Evolutionary conservation across 176 grass and related monocot genomes (phyloP).

Genomic region (Juncus effusus): DNA sequence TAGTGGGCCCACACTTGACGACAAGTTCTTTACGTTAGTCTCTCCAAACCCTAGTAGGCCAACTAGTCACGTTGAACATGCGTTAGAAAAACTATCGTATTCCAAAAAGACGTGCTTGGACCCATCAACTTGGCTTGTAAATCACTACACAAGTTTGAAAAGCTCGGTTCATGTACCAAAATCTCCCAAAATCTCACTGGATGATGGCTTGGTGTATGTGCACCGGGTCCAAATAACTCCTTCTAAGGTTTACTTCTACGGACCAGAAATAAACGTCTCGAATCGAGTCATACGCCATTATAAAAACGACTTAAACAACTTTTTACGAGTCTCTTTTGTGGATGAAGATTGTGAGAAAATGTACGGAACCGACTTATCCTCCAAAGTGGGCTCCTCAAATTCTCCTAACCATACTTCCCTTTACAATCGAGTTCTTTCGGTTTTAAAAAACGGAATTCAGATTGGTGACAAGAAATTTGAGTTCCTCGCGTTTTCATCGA

Average conservation of each 20-base stretch:
- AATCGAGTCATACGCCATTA: slow-evolving; percentile 73
- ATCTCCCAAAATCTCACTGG: slow-evolving; percentile 42
- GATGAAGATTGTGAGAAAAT: slow-evolving; percentile 84
- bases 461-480: slow-evolving; percentile 76
- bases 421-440: slow-evolving; percentile 58
- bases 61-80: slow-evolving; percentile 47
- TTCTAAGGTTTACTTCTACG: slow-evolving; percentile 81
- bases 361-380: slow-evolving; percentile 62
- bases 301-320: slow-evolving; percentile 52
- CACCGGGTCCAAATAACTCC: slow-evolving; percentile 84
- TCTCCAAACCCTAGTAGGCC: slow-evolving; percentile 24
- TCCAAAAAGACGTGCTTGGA: slow-evolving; percentile 62
- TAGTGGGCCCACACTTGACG: slow-evolving; percentile 63
- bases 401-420: slow-evolving; percentile 44
- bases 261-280: slow-evolving; percentile 89
- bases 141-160: slow-evolving; percentile 33
- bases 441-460: slow-evolving; percentile 63
- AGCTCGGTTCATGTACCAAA: slow-evolving; percentile 20
- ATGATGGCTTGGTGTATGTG: slow-evolving; percentile 72
- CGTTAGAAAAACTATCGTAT: slow-evolving; percentile 60
- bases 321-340: slow-evolving; percentile 81
- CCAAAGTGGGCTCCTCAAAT: slow-evolving; percentile 32
- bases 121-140: slow-evolving; percentile 55
- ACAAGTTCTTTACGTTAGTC: slow-evolving; percentile 47
- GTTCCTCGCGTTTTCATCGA: slow-evolving; percentile 97